Conservation (phyloP, 106 monocot genomes). For the Platanthera guangdongensis region DNA sequence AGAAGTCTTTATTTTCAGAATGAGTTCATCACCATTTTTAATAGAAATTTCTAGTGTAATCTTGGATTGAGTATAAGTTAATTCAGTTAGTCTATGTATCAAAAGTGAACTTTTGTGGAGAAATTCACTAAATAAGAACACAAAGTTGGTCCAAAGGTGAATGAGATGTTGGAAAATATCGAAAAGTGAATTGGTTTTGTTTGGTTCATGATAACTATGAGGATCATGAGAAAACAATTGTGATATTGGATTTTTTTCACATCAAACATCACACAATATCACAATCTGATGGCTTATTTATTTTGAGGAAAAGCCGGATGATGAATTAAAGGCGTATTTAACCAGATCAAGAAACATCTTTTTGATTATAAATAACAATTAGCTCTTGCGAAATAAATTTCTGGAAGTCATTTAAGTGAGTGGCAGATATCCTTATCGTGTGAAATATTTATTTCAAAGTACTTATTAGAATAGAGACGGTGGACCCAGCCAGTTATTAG, state of each 20-base stretch:
- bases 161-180: not conserved
- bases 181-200: not conserved
- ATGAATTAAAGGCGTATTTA: not conserved
- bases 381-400: not conserved
- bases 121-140: not conserved
- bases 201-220: not conserved
- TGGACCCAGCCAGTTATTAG: not conserved
- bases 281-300: not conserved
- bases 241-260: not conserved
- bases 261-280: not conserved
- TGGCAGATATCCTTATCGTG: no score
- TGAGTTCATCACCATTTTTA: not conserved
- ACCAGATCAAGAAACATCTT: not conserved
- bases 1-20: not conserved
- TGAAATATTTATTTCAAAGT: no score
- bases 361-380: not conserved
- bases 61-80: not conserved
- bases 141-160: not conserved
- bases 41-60: not conserved
- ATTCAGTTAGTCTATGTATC: not conserved
- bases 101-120: not conserved
- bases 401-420: not conserved
- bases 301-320: not conserved
- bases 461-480: not conserved
- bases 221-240: slow-evolving; percentile 4